Percentiles rank a stretch among this genome's conserved stretches.
phyloP scores from a whole-genome alignment of 1,284 basidiomycete genomes.

The Ustilago shanxiensis region DNA sequence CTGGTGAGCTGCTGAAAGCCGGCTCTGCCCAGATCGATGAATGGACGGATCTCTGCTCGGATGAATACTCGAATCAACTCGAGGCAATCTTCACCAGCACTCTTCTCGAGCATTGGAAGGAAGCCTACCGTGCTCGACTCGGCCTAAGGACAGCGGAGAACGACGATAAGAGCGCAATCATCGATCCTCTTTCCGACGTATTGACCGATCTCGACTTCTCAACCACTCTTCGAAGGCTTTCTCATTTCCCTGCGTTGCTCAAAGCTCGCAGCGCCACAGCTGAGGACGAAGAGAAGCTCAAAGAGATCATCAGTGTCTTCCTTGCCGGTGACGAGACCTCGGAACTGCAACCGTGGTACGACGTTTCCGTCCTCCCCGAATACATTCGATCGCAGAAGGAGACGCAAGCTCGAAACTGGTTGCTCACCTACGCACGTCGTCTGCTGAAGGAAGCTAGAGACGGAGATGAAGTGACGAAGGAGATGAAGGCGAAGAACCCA shows the following conservation, averaged over 20 bases:
- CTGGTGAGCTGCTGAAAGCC: slow-evolving; percentile 53
- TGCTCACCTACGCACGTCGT: slow-evolving; percentile 48
- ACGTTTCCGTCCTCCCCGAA: slow-evolving; percentile 27
- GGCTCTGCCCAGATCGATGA: slow-evolving; percentile 40
- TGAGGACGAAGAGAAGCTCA: slow-evolving; percentile 35
- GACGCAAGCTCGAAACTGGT: slow-evolving; percentile 47
- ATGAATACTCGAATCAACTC: slow-evolving; percentile 46
- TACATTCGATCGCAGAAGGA: slow-evolving; percentile 45
- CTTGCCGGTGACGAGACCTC: slow-evolving; percentile 19
- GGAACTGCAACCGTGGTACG: slow-evolving; percentile 41
- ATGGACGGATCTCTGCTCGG: slow-evolving; percentile 49
- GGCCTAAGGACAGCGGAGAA: slow-evolving; percentile 38
- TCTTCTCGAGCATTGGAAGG: slow-evolving; percentile 58
- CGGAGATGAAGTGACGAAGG: slow-evolving; percentile 27
- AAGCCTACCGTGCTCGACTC: slow-evolving; percentile 49
- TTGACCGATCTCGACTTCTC: slow-evolving; percentile 58
- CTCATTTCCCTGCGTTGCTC: slow-evolving; percentile 41
- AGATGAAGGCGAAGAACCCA: slow-evolving; percentile 59
- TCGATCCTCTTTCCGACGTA: slow-evolving; percentile 37
- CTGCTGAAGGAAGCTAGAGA: slow-evolving; percentile 45
- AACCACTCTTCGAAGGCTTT: slow-evolving; percentile 53
- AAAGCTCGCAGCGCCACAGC: slow-evolving; percentile 16
- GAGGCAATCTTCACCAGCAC: slow-evolving; percentile 49
- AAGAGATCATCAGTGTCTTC: slow-evolving; percentile 36
- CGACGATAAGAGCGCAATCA: slow-evolving; percentile 39